phyloP scores from a whole-genome alignment of 2,329 filamentous ascomycete genomes.

The Exophiala spinifera region DNA sequence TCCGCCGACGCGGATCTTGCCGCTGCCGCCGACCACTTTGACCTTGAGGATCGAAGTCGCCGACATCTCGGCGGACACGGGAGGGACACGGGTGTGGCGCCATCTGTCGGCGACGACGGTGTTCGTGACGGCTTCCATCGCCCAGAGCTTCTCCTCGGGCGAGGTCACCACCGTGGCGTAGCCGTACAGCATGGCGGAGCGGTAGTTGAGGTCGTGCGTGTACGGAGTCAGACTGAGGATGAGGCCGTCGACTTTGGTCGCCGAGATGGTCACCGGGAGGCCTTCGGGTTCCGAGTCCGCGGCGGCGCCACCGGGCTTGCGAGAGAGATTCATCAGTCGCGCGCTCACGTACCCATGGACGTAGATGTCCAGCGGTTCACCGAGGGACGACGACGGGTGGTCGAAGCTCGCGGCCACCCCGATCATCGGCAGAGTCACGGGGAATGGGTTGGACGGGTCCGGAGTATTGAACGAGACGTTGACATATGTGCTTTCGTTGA shows the following conservation, averaged over 20 bases:
- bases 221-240: constrained; percentile 76
- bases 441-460: constrained; percentile 62
- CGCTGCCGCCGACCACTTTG: constrained; percentile 65
- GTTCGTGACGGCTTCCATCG: constrained; percentile 75
- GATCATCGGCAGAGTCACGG: constrained; percentile 78
- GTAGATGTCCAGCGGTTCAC: constrained; percentile 70
- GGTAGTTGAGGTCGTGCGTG: constrained; percentile 82
- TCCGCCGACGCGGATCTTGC: constrained; percentile 66
- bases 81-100: constrained; percentile 65
- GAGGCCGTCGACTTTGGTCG: constrained; percentile 72
- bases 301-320: constrained; percentile 45
- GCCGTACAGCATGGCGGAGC: constrained; percentile 73
- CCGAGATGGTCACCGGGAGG: constrained; percentile 70
- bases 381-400: constrained; percentile 56
- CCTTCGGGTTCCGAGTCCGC: constrained; percentile 31
- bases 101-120: constrained; percentile 70
- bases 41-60: constrained; percentile 71
- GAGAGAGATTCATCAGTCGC: constrained; percentile 75
- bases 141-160: constrained; percentile 68
- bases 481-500: constrained; percentile 69
- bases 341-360: constrained; percentile 80
- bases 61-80: constrained; percentile 68
- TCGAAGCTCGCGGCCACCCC: constrained; percentile 73
- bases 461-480: constrained; percentile 71
- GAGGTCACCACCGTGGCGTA: constrained; percentile 66